Evolutionary conservation across 2,329 filamentous ascomycete genomes (phyloP).

Genomic region (Leptographium flavum): DNA sequence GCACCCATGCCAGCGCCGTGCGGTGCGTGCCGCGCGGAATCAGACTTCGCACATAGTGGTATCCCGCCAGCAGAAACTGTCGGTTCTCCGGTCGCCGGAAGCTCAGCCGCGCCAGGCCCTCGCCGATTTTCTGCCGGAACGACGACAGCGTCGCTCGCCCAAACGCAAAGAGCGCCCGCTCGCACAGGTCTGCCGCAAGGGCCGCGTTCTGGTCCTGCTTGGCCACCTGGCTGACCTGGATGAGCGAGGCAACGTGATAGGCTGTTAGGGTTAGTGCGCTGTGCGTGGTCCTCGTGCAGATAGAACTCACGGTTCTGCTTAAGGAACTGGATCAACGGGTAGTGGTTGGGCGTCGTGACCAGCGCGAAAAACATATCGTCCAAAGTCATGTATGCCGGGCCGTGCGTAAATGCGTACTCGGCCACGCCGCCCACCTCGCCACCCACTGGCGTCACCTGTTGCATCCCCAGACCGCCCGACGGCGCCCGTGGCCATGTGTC

Average conservation of each 20-base stretch:
- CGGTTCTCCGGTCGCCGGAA: constrained; percentile 77
- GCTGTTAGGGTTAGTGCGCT: constrained; percentile 25
- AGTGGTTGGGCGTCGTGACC: constrained; percentile 74
- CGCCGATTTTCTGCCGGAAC: constrained; percentile 61
- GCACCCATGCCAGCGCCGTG: constrained; percentile 88
- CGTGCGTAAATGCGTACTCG: constrained; percentile 69
- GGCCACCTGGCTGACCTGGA: constrained; percentile 84
- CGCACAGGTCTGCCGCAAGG: constrained; percentile 72
- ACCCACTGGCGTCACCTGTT: neutral
- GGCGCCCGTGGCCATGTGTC: constrained; percentile 74
- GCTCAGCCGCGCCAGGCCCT: constrained; percentile 67
- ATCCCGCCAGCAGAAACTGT: constrained; percentile 82
- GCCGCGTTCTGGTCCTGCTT: constrained; percentile 80
- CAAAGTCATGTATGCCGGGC: constrained; percentile 54
- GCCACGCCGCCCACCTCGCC: constrained; percentile 29
- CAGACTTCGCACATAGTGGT: constrained; percentile 76
- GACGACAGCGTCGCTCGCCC: constrained; percentile 76
- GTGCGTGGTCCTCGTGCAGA: neutral
- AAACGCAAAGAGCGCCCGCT: constrained; percentile 84
- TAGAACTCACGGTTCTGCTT: constrained; percentile 39
- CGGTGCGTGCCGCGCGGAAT: constrained; percentile 85
- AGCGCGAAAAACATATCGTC: constrained; percentile 65
- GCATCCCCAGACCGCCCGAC: constrained; percentile 72
- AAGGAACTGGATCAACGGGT: constrained; percentile 65
- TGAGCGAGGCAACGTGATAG: constrained; percentile 86